Conservation (phyloP, 1,284 basidiomycete genomes). For the Tilletia indica region DNA sequence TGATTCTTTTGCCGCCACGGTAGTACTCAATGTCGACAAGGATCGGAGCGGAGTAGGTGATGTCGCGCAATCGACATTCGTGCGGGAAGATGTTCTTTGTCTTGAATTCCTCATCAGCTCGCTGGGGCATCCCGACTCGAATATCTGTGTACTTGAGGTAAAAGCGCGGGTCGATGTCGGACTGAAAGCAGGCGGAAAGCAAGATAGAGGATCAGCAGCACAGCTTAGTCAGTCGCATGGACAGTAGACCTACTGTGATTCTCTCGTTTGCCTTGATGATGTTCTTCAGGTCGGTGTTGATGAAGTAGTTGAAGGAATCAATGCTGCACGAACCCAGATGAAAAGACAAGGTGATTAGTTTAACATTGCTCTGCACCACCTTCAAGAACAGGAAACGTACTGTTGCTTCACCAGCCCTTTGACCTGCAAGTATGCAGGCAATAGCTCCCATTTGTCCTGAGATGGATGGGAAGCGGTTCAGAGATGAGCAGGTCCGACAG, state of each 20-base stretch:
- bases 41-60: constrained; percentile 91
- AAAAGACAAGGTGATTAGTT: background rate
- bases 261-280: constrained; percentile 63
- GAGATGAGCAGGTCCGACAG: background rate
- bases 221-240: constrained; percentile 64
- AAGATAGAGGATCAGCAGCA: background rate
- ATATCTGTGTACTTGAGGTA: constrained; percentile 98
- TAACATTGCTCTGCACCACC: background rate
- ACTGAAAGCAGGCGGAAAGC: constrained; percentile 56
- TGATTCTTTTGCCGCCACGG: constrained; percentile 83
- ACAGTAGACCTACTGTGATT: constrained; percentile 33
- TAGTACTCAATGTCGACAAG: constrained; percentile 94
- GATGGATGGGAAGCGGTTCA: background rate
- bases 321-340: constrained; percentile 59
- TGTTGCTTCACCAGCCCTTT: constrained; percentile 75
- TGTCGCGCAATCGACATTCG: constrained; percentile 94
- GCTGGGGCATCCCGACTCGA: constrained; percentile 71
- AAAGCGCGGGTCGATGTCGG: constrained; percentile 94
- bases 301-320: constrained; percentile 99
- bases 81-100: constrained; percentile 89
- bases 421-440: constrained; percentile 54
- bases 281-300: constrained; percentile 79
- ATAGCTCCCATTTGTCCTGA: constrained; percentile 53
- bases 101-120: constrained; percentile 71
- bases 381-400: background rate